phyloP scores from a whole-genome alignment of 2,329 filamentous ascomycete genomes.

The Aspergillus melleus region DNA sequence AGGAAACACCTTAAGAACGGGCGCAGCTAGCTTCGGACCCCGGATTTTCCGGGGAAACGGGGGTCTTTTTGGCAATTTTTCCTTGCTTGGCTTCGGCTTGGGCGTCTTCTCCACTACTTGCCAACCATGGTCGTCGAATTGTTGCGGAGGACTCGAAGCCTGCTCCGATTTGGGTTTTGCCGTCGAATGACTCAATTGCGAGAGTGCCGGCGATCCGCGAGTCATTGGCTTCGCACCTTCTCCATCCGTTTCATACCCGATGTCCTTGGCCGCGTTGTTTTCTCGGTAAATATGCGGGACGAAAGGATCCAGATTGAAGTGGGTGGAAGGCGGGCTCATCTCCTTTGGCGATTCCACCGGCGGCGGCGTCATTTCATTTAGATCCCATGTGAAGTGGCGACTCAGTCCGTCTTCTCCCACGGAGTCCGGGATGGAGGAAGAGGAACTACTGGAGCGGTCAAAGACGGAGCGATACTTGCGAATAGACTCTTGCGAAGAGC shows the following conservation, averaged over 20 bases:
- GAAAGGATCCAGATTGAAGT: slow-evolving; percentile 32
- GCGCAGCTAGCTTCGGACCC: slow-evolving; percentile 21
- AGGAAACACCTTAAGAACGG: slow-evolving; percentile 26
- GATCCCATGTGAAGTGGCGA: slow-evolving; percentile 34
- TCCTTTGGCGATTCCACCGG: slow-evolving; percentile 39
- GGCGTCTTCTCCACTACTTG: slow-evolving; percentile 29
- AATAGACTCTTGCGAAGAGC: slow-evolving; percentile 40
- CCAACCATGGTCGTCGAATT: slow-evolving; percentile 33
- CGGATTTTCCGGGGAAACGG: slow-evolving; percentile 20
- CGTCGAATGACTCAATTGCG: slow-evolving; percentile 32
- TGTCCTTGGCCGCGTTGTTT: slow-evolving; percentile 28
- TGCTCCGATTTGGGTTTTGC: slow-evolving; percentile 27
- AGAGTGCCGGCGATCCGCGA: slow-evolving; percentile 29
- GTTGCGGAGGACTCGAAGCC: slow-evolving; percentile 22
- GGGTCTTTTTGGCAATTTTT: slow-evolving; percentile 14
- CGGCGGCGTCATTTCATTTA: slow-evolving; percentile 28
- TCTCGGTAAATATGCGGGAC: slow-evolving; percentile 36
- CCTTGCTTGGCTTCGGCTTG: slow-evolving; percentile 15
- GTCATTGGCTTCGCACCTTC: slow-evolving; percentile 25
- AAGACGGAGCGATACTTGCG: slow-evolving; percentile 47
- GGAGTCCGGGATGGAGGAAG: slow-evolving; percentile 44
- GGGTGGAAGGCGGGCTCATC: slow-evolving; percentile 20
- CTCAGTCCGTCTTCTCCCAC: slow-evolving; percentile 39
- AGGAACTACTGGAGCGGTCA: slow-evolving; percentile 48
- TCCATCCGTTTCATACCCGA: slow-evolving; percentile 36